Percentiles rank a stretch among this genome's conserved stretches.
Evolutionary conservation across 306 rosid genomes (phyloP).

Genomic region (Cyamopsis tetragonoloba): DNA sequence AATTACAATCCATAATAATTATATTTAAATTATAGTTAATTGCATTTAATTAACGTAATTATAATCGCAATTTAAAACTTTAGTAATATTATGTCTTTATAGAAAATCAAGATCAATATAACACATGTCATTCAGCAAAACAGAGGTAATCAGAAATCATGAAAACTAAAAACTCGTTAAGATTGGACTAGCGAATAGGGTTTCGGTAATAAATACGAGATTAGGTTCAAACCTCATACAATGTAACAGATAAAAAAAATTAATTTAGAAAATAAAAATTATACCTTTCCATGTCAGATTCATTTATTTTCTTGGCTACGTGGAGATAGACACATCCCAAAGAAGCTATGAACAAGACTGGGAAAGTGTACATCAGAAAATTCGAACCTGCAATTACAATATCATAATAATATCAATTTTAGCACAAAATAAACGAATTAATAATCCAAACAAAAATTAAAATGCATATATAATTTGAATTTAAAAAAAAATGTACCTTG

Average conservation of each 20-base stretch:
- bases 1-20: too few relatives aligned
- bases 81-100: too few relatives aligned
- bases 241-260: neutral
- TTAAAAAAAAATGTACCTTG: slow-evolving; percentile 35
- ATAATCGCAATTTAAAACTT: too few relatives aligned
- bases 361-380: slow-evolving; percentile 48
- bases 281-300: slow-evolving; percentile 18
- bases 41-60: too few relatives aligned
- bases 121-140: too few relatives aligned
- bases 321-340: slow-evolving; percentile 65
- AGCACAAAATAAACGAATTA: slow-evolving; percentile 10
- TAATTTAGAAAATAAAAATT: neutral
- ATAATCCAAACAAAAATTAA: neutral
- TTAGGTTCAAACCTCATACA: too few relatives aligned
- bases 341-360: slow-evolving; percentile 54
- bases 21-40: too few relatives aligned
- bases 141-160: too few relatives aligned
- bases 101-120: too few relatives aligned
- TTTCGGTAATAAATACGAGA: too few relatives aligned
- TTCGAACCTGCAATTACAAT: slow-evolving; percentile 34
- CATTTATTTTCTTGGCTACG: slow-evolving; percentile 32
- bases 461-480: slow-evolving; percentile 1
- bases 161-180: too few relatives aligned
- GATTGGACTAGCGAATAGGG: too few relatives aligned
- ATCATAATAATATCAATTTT: neutral